These are phyloP conservation scores for Beverwykella pulmonaria DNA, from an alignment of 495 filamentous ascomycete species.

Conservation along the genomic window DNA sequence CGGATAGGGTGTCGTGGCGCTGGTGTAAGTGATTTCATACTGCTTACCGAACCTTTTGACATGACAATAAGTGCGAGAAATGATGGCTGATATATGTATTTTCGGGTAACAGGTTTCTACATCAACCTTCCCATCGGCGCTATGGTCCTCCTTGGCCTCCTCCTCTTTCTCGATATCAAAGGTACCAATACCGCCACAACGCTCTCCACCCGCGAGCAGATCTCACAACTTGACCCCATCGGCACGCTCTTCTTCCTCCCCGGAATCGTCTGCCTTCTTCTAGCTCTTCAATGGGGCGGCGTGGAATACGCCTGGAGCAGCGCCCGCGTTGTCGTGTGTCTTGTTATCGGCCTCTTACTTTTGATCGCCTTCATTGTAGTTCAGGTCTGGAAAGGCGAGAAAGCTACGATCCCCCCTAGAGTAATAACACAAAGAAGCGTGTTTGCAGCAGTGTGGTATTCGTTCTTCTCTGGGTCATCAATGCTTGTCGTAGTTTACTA, in stretches of 20 bases:
- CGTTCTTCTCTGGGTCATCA: not conserved
- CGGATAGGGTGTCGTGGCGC: slow-evolving; percentile 62
- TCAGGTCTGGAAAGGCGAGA: not conserved
- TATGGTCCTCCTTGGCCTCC: slow-evolving; percentile 35
- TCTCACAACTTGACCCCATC: slow-evolving; percentile 44
- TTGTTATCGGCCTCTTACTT: slow-evolving; percentile 48
- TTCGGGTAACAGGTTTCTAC: slow-evolving; percentile 55
- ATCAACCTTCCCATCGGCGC: slow-evolving; percentile 52
- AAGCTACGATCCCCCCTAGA: slow-evolving; percentile 1
- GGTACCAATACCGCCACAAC: slow-evolving; percentile 58
- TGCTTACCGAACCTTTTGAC: no score
- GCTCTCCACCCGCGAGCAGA: slow-evolving; percentile 54
- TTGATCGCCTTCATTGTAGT: not conserved
- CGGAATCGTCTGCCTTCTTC: slow-evolving; percentile 45
- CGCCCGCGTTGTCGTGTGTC: slow-evolving; percentile 68
- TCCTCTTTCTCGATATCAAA: slow-evolving; percentile 42
- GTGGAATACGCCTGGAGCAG: slow-evolving; percentile 65
- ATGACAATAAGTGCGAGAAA: no score
- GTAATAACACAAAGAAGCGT: not conserved
- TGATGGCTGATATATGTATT: no score
- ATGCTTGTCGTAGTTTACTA: slow-evolving; percentile 23
- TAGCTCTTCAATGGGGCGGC: slow-evolving; percentile 72
- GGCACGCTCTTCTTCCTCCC: slow-evolving; percentile 45
- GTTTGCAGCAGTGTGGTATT: not conserved
- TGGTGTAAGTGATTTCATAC: slow-evolving; percentile 58